Base-by-base conservation (phyloP, 345 rosid genomes). In the Eucalyptus victrix region DNA sequence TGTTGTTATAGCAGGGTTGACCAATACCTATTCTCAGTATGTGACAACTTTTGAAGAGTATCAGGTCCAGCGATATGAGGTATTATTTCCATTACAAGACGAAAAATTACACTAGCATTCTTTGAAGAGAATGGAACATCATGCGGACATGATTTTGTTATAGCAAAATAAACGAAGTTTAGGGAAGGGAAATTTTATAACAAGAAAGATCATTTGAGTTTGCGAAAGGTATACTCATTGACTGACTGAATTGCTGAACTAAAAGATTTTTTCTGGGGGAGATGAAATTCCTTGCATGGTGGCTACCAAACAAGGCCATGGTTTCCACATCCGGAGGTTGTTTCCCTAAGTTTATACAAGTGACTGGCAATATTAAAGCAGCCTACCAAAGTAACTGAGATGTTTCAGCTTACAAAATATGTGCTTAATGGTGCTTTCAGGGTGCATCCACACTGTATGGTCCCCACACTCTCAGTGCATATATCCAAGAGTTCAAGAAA, bases 21-120 rank as follows among this genome's bases (percentile, higher is more conserved):
- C 97, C 86, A 98, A 98, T 91, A 94, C 98, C 37, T 98, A 98
- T 90, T 97, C 99, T 28, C 99, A 96, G 91, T 98, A 98, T 86
- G 92, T 98, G 88, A 96, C 99, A 65, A 97, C 99, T 89, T 94
- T 96, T 80, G 99, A 98, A 90, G 99, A 98, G 94, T 98, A 97
- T 83, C 87, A 96, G 92, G 90, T 96, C 83, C 99, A 98, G 94
- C 95, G 99, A 96, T 98, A 98, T 16, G 99, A 98, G 96, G 99
- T 95, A 89, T 91, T 91, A 56, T 89, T 56, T 60, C 69, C 69
- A 51, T 87, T 54, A n/a, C 67, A 87, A 2, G 3, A 53, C 1
- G 18, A 86, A 19, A 49, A 50, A 50, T 37, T 88, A 42, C 50
- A 87, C 54, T 69, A 49, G 24, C 80, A 47, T 80, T 80, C 44